Evolutionary conservation across 495 filamentous ascomycete genomes (phyloP), one percentile per base, ranked within the genome.

Genomic region (Opeltia flavorubescens): DNA sequence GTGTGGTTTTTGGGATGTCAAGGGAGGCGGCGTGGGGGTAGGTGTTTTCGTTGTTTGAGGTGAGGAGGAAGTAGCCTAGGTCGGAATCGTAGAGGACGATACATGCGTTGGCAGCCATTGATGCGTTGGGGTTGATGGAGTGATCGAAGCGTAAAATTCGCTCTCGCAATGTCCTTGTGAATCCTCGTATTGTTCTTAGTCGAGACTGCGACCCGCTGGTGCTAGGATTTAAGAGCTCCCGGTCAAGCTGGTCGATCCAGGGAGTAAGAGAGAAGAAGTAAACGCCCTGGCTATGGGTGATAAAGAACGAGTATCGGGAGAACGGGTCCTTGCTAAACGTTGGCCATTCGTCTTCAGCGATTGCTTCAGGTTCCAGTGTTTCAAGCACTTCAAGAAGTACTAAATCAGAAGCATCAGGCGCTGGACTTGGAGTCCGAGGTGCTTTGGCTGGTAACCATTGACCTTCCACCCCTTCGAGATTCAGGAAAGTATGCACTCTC

Each of bases 11-110:
- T 2, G 84, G 82, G 2, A 71, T 56, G 45, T 89, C 85, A 55
- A 93, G 77, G 29, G 74, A 67, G 4, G 80, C 64, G 11, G 77
- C 77, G 50, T 80, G 67, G 1, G 86, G 78, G 44, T 76, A 68
- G 23, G 72, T 71, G 21, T 72, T 62, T 24, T 74, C 70, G 20
- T 72, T 63, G 5, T 74, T 71, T n/a, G 74, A 70, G 0, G 87
- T 87, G 30, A 94, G 67, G 30, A 95, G 65, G 33, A 93, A 71
- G 53, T 88, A 83, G 44, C 86, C 87, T 36, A 93, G 64, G 52
- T 87, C 80, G 11, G 78, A 76, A 53, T 88, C 81, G 28, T 71
- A 69, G 48, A 89, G 74, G 17, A 78, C 69, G n/a, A 81, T 63
- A 51, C 77, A 76, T 12, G 81, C 47, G 17, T 71, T 13, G 74